Percentiles rank a stretch among this genome's conserved stretches.
Evolutionary conservation across 2,329 filamentous ascomycete species (phyloP).

Genomic region (Rhynchosporium graminicola): DNA sequence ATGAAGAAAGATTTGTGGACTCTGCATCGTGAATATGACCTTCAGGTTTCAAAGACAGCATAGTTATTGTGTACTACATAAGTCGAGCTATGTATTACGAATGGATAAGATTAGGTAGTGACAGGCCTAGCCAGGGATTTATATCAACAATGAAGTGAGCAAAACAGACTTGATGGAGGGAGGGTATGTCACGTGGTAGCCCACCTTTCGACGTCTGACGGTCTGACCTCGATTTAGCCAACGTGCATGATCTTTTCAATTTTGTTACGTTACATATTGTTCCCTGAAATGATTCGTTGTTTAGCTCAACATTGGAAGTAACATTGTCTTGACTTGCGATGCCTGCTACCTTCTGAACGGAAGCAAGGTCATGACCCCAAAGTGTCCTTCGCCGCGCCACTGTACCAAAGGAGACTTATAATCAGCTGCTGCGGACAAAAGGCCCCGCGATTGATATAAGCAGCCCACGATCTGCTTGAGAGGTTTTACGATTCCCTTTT

Average conservation of each 20-base stretch:
- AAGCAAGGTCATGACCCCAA: neutral
- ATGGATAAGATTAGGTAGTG: no score
- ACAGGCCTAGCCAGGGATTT: no score
- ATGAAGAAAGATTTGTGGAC: no score
- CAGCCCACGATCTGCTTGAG: neutral
- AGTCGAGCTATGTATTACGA: no score
- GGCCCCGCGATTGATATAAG: slow-evolving; percentile 8
- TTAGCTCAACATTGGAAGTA: neutral
- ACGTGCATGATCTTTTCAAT: neutral
- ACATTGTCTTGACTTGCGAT: slow-evolving; percentile 4
- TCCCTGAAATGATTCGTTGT: neutral
- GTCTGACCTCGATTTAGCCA: slow-evolving; percentile 1
- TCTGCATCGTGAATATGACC: no score
- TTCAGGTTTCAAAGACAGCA: no score
- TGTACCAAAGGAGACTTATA: neutral
- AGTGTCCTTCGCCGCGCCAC: neutral
- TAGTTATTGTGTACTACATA: no score
- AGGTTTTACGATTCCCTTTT: no score
- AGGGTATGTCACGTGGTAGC: slow-evolving; percentile 10
- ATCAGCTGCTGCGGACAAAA: neutral
- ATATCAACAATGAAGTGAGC: no score
- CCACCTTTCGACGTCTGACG: slow-evolving; percentile 6
- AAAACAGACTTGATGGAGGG: no score
- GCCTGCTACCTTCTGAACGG: neutral
- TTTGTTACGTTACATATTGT: slow-evolving; percentile 27